Conservation (phyloP, 768 basidiomycete species). For the Lactifluus volemus region DNA sequence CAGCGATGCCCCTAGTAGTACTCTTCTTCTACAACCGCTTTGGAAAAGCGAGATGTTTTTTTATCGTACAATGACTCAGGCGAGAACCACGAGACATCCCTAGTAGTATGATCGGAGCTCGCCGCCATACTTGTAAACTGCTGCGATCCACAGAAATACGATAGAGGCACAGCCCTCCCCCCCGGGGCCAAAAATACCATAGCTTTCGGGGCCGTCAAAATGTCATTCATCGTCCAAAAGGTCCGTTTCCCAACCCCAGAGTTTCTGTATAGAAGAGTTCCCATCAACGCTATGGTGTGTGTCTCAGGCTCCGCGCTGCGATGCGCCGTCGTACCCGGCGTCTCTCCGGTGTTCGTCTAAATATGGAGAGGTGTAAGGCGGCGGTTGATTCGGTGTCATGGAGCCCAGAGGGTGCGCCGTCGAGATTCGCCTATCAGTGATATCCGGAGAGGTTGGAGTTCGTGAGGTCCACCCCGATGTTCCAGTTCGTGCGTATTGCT, state of each 20-base stretch:
- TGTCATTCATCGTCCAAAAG: not conserved
- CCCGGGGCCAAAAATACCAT: not conserved
- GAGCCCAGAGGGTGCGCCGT: conserved; percentile 1
- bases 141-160: not conserved
- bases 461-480: conserved; percentile 7
- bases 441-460: conserved; percentile 1
- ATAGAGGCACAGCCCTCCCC: not conserved
- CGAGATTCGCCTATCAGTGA: conserved; percentile 4
- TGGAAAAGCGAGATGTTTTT: not conserved
- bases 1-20: too few species aligned
- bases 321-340: not conserved
- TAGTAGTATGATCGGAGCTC: not conserved
- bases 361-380: conserved; percentile 1
- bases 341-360: conserved; percentile 2
- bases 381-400: not conserved
- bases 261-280: not conserved
- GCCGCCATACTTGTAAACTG: not conserved
- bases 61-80: conserved; percentile 7
- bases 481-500: not conserved
- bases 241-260: not conserved
- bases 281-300: too few species aligned
- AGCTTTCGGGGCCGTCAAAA: not conserved
- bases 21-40: not conserved
- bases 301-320: not conserved
- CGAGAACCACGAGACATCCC: conserved; percentile 5